Conservation (phyloP, 2,329 filamentous ascomycete genomes). For the Colletotrichum theobromicola region DNA sequence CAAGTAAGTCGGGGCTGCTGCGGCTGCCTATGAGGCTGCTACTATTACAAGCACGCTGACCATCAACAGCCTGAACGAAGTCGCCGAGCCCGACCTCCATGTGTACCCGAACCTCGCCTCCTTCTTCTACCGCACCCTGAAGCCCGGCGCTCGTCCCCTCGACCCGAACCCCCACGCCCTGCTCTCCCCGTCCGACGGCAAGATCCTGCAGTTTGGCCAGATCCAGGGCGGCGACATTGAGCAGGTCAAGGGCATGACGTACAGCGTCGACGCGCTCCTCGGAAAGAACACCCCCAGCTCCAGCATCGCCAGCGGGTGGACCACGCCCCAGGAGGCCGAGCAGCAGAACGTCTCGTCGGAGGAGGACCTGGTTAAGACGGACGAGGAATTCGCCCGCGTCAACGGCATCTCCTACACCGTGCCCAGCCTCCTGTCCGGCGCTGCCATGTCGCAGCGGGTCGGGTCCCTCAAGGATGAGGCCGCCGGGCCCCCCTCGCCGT, state of each 20-base stretch:
- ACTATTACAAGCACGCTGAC: too few relatives aligned
- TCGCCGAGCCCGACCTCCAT: constrained; percentile 86
- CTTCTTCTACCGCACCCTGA: constrained; percentile 96
- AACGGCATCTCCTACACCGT: constrained; percentile 97
- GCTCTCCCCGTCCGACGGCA: constrained; percentile 88
- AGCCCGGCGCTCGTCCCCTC: constrained; percentile 84
- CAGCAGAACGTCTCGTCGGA: constrained; percentile 45
- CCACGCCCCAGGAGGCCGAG: constrained; percentile 29
- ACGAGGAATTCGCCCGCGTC: constrained; percentile 91
- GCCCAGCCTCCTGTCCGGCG: constrained; percentile 84
- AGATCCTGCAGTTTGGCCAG: constrained; percentile 87
- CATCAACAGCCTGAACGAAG: constrained; percentile 74
- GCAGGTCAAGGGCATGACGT: constrained; percentile 98
- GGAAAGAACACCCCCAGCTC: constrained; percentile 67
- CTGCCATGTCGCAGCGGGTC: constrained; percentile 47
- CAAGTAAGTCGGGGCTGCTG: constrained; percentile 49
- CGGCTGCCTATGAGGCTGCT: too few relatives aligned
- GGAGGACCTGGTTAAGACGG: constrained; percentile 74
- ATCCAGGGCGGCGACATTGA: constrained; percentile 96
- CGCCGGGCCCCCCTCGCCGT: constrained; percentile 62
- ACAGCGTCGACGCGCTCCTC: constrained; percentile 90
- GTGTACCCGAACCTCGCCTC: constrained; percentile 90
- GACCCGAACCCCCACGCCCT: constrained; percentile 82
- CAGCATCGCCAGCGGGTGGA: constrained; percentile 52
- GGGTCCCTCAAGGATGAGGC: constrained; percentile 75